phyloP scores from a whole-genome alignment of 345 rosid genomes.

The Salix caprea region DNA sequence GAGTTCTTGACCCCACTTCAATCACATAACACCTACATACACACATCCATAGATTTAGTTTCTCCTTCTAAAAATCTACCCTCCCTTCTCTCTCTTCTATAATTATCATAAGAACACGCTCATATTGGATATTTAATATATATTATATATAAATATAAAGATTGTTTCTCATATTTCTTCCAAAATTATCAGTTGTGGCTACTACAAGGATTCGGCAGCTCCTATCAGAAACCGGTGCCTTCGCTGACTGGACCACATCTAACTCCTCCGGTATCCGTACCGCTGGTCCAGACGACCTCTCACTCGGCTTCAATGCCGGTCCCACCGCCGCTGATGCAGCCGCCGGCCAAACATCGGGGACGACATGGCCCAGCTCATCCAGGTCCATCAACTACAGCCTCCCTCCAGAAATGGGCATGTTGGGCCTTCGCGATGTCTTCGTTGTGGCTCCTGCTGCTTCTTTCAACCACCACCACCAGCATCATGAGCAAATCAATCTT shows the following conservation, averaged over 20 bases:
- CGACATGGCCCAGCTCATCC: conserved; percentile 50
- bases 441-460: conserved; percentile 73
- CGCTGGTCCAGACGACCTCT: conserved; percentile 71
- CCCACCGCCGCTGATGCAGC: conserved; percentile 38
- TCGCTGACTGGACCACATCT: conserved; percentile 78
- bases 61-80: not conserved
- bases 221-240: conserved; percentile 83
- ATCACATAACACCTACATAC: conserved; percentile 35
- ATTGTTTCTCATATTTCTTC: not conserved
- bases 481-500: conserved; percentile 37
- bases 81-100: conserved; percentile 9
- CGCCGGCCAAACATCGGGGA: conserved; percentile 28
- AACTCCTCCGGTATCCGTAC: conserved; percentile 53
- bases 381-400: conserved; percentile 52
- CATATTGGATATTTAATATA: not conserved
- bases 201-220: conserved; percentile 76
- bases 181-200: conserved; percentile 65
- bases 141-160: not conserved
- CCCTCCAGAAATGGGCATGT: conserved; percentile 78
- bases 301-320: conserved; percentile 94
- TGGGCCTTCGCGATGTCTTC: conserved; percentile 62
- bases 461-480: conserved; percentile 50
- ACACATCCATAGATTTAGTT: conserved; percentile 24
- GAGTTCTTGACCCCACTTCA: conserved; percentile 32
- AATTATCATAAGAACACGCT: not conserved